A percentile compares a stretch with the other conserved stretches of the same genome.
These are phyloP conservation scores for Ustilago crameri DNA, from an alignment of 1,284 basidiomycete genomes.

Conservation along the genomic window DNA sequence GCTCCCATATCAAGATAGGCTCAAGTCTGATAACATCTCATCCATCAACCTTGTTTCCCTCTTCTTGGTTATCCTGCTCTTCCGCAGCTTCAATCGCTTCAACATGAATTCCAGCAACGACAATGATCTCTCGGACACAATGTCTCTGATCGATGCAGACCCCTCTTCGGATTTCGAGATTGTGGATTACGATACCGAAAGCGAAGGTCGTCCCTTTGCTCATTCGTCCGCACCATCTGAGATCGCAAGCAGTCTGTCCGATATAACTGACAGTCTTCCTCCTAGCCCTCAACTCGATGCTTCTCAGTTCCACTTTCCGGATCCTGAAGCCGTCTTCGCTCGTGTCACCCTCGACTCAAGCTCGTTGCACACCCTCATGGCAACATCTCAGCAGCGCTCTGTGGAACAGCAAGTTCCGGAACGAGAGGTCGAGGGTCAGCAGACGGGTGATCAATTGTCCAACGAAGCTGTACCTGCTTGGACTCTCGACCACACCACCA, in stretches of 20 bases:
- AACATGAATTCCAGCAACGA: constrained; percentile 35
- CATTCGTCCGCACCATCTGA: constrained; percentile 23
- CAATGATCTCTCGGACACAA: constrained; percentile 26
- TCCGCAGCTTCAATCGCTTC: background rate
- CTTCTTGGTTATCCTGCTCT: background rate
- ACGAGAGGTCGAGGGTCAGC: background rate
- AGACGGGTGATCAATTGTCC: no score
- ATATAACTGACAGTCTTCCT: constrained; percentile 3
- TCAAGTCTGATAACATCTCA: no score
- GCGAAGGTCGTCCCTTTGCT: constrained; percentile 13
- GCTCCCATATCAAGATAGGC: no score
- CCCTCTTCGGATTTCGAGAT: constrained; percentile 34
- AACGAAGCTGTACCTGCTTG: background rate
- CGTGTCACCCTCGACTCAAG: constrained; percentile 18
- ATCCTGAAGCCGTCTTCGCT: constrained; percentile 27
- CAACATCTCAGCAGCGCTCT: constrained; percentile 12
- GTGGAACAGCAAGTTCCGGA: background rate
- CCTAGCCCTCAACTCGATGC: constrained; percentile 28
- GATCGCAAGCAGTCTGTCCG: constrained; percentile 19
- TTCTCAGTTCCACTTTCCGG: constrained; percentile 37
- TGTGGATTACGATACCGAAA: constrained; percentile 29
- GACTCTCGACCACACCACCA: background rate
- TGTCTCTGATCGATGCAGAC: constrained; percentile 27
- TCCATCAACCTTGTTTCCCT: no score
- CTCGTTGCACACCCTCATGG: constrained; percentile 21